phyloP scores from a whole-genome alignment of 768 basidiomycete genomes.

The Pisolithus microcarpus region DNA sequence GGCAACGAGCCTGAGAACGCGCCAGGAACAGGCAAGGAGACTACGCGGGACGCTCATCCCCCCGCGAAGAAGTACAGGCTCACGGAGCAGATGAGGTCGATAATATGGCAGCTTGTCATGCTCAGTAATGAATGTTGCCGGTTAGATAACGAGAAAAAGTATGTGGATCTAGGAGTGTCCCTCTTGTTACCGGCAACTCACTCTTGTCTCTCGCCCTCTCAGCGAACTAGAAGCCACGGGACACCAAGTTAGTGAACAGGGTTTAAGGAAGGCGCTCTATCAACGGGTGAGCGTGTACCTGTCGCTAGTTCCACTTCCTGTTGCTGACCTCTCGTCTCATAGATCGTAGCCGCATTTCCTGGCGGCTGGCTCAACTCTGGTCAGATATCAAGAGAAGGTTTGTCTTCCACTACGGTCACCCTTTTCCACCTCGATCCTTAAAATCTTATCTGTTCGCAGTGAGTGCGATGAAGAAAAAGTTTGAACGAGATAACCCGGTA shows the following conservation, averaged over 20 bases:
- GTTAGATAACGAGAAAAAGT: slow-evolving; percentile 59
- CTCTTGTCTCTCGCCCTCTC: slow-evolving; percentile 13
- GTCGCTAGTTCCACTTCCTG: neutral
- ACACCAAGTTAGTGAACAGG: slow-evolving; percentile 74
- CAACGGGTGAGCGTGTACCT: slow-evolving; percentile 48
- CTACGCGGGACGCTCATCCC: slow-evolving; percentile 42
- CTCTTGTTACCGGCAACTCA: neutral
- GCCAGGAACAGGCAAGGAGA: slow-evolving; percentile 19
- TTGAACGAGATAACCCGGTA: slow-evolving; percentile 52
- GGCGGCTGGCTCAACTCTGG: slow-evolving; percentile 82
- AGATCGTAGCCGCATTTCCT: slow-evolving; percentile 79
- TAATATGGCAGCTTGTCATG: slow-evolving; percentile 75
- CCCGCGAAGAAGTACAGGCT: slow-evolving; percentile 72
- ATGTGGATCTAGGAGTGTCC: slow-evolving; percentile 20
- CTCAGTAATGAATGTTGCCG: slow-evolving; percentile 80
- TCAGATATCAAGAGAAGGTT: slow-evolving; percentile 82
- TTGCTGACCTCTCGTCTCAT: neutral
- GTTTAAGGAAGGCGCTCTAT: slow-evolving; percentile 71
- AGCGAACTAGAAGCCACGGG: slow-evolving; percentile 58
- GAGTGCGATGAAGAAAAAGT: slow-evolving; percentile 79
- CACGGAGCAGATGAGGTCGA: slow-evolving; percentile 73
- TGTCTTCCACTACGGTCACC: slow-evolving; percentile 15
- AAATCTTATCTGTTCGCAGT: slow-evolving; percentile 33
- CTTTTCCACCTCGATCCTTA: neutral
- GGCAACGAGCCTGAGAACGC: slow-evolving; percentile 11